Conservation (phyloP, 345 rosid species). For the Diplotaxis tenuifolia region DNA sequence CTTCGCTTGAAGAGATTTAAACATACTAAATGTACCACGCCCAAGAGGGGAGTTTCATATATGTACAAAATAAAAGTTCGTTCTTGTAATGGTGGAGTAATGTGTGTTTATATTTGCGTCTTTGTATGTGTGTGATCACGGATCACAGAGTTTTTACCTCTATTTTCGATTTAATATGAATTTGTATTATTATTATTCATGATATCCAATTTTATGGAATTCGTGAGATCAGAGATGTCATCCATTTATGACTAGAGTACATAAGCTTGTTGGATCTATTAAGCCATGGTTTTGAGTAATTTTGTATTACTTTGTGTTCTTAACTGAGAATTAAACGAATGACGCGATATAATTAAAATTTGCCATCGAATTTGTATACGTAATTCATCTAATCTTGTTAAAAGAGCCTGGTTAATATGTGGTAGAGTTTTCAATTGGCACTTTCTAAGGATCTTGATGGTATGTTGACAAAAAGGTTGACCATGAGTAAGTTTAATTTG, state of each 20-base stretch:
- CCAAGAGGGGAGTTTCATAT: neutral
- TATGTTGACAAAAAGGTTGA: neutral
- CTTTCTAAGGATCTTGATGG: neutral
- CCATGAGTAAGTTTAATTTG: neutral
- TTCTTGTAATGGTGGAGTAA: neutral
- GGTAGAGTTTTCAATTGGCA: neutral
- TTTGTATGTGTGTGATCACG: neutral
- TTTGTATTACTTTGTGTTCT: neutral
- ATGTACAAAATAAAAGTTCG: neutral
- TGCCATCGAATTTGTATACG: neutral
- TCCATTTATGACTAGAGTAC: neutral
- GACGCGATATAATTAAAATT: neutral
- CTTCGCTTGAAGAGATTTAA: slow-evolving; percentile 41
- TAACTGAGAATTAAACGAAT: neutral
- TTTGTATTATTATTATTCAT: neutral
- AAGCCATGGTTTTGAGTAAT: neutral
- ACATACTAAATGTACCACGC: neutral
- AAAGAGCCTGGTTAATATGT: neutral
- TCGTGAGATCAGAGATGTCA: neutral
- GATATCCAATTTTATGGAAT: neutral
- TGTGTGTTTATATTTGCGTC: neutral
- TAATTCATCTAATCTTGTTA: neutral
- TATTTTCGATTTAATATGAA: neutral
- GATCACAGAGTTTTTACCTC: slow-evolving; percentile 3
- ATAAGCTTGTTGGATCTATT: neutral